Base-by-base conservation (phyloP, 192 early-diverging fungal genomes). In the Mortierella hygrophila region DNA sequence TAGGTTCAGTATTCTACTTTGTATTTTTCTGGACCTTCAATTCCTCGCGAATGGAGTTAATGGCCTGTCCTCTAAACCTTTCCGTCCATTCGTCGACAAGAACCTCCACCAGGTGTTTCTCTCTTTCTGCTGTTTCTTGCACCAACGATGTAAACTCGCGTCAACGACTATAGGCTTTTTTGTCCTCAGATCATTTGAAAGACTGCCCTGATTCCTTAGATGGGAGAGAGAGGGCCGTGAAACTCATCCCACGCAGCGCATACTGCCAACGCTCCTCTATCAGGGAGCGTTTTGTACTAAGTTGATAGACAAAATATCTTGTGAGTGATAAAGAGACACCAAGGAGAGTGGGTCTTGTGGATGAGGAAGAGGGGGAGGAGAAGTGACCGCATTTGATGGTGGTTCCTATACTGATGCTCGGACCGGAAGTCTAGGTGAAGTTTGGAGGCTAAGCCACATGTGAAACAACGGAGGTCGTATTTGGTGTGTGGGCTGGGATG, bases 161-260 rank as follows among this genome's bases (percentile, higher is more conserved):
- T 63, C 26, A 10, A 32, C 26, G 26, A 63, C 26, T 55, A 55
- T n/a, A n/a, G 9, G 57, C 57, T 13, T 63, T 63, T 32, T 63
- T 63, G 26, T 63, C 57, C 9, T 26, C n/a, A 21, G n/a, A 13
- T n/a, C 26, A n/a, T 63, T 63, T 63, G 57, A 63, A 29, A 11
- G 9, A 3, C 21, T 9, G 26, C 9, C 57, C 26, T 63, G 26
- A 11, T 10, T 63, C 26, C 35, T 63, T 32, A 32, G 57, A 26
- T 63, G 21, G n/a, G n/a, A 63, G 52, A 32, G 37, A 74, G 29
- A 6, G 44, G 52, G 37, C 44, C 29, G 35, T 74, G 73, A 18
- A 32, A 74, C 35, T 74, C 52, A 55, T 74, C 49, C 73, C 73
- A 74, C 11, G 52, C 73, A 46, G 46, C 46, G n/a, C 73, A 29